A percentile compares a stretch with the other conserved stretches of the same genome.
Conservation (phyloP, 1,284 basidiomycete genomes). For the Cronartium ribicola region DNA sequence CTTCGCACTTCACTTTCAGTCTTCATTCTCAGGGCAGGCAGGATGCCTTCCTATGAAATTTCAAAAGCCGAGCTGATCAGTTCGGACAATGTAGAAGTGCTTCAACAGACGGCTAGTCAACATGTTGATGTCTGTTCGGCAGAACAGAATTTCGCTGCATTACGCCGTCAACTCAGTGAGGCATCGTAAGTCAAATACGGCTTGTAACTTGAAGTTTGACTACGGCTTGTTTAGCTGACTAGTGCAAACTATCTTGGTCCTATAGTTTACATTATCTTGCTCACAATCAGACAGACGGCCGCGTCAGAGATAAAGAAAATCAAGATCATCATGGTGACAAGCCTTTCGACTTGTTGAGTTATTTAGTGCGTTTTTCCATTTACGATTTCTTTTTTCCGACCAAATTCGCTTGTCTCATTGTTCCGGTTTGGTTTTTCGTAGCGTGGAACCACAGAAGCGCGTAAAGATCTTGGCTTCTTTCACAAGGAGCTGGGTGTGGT, state of each 20-base stretch:
- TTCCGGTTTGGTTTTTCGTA: not conserved
- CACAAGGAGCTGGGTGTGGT: constrained; percentile 72
- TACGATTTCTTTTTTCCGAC: not conserved
- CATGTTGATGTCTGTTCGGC: constrained; percentile 20
- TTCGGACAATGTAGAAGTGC: no score
- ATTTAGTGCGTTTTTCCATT: constrained; percentile 7
- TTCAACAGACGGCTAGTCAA: no score
- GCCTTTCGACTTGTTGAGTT: constrained; percentile 18
- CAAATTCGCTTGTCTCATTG: not conserved
- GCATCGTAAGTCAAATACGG: constrained; percentile 22
- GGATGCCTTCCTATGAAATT: no score
- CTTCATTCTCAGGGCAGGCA: no score
- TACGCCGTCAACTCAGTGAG: constrained; percentile 29
- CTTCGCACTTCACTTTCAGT: no score
- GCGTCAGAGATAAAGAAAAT: constrained; percentile 9
- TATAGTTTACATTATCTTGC: not conserved
- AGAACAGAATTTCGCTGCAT: constrained; percentile 19
- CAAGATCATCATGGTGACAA: constrained; percentile 5
- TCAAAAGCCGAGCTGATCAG: no score
- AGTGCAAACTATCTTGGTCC: not conserved
- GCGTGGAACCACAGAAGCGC: constrained; percentile 63
- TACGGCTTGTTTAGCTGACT: not conserved
- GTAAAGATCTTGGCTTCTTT: constrained; percentile 68
- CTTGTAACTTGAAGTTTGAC: not conserved
- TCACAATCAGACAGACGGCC: constrained; percentile 7